A percentile compares a stretch with the other conserved stretches of the same genome.
Evolutionary conservation across 2,329 filamentous ascomycete genomes (phyloP).

Genomic region (Neopestalotiopsis clavispora): DNA sequence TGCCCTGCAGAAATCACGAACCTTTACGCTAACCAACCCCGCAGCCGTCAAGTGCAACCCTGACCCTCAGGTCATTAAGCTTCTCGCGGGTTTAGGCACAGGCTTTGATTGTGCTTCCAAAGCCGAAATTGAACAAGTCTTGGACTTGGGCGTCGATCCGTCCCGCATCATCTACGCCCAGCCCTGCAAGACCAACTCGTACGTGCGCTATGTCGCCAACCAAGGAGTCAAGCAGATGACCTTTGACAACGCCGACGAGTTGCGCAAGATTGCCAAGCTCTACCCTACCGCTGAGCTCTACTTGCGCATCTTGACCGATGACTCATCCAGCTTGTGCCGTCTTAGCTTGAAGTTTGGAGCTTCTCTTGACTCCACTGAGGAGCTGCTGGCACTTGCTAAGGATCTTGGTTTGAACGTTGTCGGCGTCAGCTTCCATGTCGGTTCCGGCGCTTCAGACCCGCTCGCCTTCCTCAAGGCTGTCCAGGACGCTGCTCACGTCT

Average conservation of each 20-base stretch:
- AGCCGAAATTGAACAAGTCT: conserved; percentile 91
- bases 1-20: neutral
- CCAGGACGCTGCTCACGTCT: conserved; percentile 84
- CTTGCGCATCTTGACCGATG: conserved; percentile 93
- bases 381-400: conserved; percentile 79
- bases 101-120: conserved; percentile 99
- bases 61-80: conserved; percentile 84
- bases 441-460: conserved; percentile 95
- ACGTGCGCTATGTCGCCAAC: conserved; percentile 86
- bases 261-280: conserved; percentile 95
- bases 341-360: conserved; percentile 98
- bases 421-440: conserved; percentile 97
- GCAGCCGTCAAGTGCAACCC: conserved; percentile 98
- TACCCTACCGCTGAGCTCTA: conserved; percentile 90
- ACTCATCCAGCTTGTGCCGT: conserved; percentile 91
- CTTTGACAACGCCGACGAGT: conserved; percentile 97
- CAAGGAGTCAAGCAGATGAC: conserved; percentile 96
- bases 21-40: conserved; percentile 20
- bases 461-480: conserved; percentile 89
- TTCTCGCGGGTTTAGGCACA: conserved; percentile 86
- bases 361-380: conserved; percentile 78
- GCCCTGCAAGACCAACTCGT: conserved; percentile 99
- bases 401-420: conserved; percentile 87
- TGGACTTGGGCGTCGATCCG: conserved; percentile 81
- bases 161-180: conserved; percentile 98